Evolutionary conservation across 305 asterid genomes (phyloP).

Genomic region (Withania somnifera): DNA sequence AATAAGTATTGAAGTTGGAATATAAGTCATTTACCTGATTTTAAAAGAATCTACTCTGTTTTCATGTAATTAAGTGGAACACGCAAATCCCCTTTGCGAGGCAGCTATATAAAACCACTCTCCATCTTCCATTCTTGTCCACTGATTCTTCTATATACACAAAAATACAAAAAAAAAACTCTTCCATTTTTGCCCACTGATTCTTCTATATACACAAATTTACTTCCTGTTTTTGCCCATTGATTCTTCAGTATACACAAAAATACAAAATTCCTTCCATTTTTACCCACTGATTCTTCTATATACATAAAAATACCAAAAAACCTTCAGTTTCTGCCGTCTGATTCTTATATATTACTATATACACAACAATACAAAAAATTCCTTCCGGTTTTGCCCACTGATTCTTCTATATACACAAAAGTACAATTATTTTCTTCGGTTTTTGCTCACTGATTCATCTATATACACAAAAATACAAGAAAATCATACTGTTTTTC

Average conservation of each 20-base stretch:
- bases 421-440: no score
- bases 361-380: background rate
- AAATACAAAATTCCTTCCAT: no score
- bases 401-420: background rate
- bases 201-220: no score
- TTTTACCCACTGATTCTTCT: no score
- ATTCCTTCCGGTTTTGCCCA: background rate
- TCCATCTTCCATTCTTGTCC: background rate
- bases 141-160: no score
- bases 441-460: background rate
- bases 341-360: background rate
- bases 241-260: no score
- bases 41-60: no score
- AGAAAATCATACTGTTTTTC: background rate
- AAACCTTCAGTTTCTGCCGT: background rate
- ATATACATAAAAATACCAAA: background rate
- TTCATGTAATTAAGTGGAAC: constrained; percentile 3
- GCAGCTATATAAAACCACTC: constrained; percentile 7
- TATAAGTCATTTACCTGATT: no score
- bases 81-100: background rate
- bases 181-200: no score
- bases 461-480: background rate
- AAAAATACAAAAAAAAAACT: no score
- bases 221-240: no score
- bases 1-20: no score